Evolutionary conservation across 2,329 filamentous ascomycete genomes (phyloP), one percentile per base, ranked within the genome.

Genomic region (Xylariaceae sp.): DNA sequence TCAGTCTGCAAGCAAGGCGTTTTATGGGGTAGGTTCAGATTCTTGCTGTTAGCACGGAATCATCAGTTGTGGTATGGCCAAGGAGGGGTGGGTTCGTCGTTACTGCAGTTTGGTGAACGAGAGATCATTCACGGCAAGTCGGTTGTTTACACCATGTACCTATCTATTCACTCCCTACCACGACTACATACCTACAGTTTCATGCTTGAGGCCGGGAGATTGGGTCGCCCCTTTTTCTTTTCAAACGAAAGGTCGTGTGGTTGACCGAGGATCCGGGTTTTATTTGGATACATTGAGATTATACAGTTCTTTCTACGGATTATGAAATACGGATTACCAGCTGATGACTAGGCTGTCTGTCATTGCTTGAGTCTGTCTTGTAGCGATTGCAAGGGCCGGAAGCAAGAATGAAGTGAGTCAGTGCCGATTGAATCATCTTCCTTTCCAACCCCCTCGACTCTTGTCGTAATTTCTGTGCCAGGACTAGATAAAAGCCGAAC

Each of bases 1-100:
- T 56, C 53, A 56, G 55, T 64, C 51, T 61, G 53, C 59, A 59
- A 63, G 63, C 58, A 65, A 55, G 61, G 63, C 63, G 63, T 65
- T 65, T 60, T 58, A 50, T 57, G 52, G 61, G 23, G 52, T 53
- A 55, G 62, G 58, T 55, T 52, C 49, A 56, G 53, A 52, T 56
- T 45, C 50, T 58, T 57, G 55, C 53, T 60, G 57, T 61, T 55
- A 58, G 60, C 54, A 51, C 44, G 52, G 37, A 51, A 49, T 61
- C 54, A 53, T 56, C 42, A 56, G 59, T 58, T 56, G 56, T 53
- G 63, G 58, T 57, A 37, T 53, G 42, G 53, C 58, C 39, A 18
- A 47, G 55, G 52, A 45, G 52, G 56, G 10, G 37, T n/a, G 57
- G 55, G 45, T 37, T 34, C 39, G 44, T 44, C 47, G 35, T 49